Base-by-base conservation (phyloP, 2,329 filamentous ascomycete species). In the Ophiostoma perfectum region DNA sequence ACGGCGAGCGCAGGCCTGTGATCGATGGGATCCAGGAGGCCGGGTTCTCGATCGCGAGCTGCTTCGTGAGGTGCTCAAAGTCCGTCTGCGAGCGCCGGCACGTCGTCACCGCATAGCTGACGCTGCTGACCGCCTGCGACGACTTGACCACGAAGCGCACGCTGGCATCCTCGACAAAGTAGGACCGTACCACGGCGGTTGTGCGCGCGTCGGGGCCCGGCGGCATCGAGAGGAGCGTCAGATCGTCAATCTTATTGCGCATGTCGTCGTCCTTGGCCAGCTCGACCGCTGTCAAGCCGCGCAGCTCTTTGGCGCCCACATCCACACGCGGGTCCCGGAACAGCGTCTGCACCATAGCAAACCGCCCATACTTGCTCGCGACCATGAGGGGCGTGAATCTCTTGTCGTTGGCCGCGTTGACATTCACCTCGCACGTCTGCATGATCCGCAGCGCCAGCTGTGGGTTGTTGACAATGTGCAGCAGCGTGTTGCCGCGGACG, bases 261-360 rank as follows among this genome's bases (percentile, higher is more conserved):
- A 99, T 91, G 73, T 99, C 95, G 76, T 99, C 95, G 74, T 99
- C 96, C 77, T 99, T 99, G 65, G 96, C 95, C 64, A 99, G 83
- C 78, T 99, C 95, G 6, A 98, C 93, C 7, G 95, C 95, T 7
- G 94, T 97, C 73, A 99, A 82, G 0, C 95, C 95, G 70, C 95
- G 87, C 16, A 91, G 80, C 76, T 99, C 96, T 77, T 90, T 91
- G 42, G 93, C 87, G 58, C 90, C 88, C 14, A 94, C 80, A 75
- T 99, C 95, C 4, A 97, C 92, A 73, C 96, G 84, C 38, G 92
- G 86, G 76, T 99, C 95, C 58, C 89, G 86, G 77, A 96, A 98
- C 5, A 99, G 83, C 9, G 89, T 88, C 69, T 93, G 85, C 18
- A 99, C 94, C 82, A 97, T 92, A 74, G 98, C 95, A 67, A 96